Percentiles rank a stretch among this genome's conserved stretches.
Conservation (phyloP, 2,329 filamentous ascomycete genomes). For the Mycosphaerella arachidis region DNA sequence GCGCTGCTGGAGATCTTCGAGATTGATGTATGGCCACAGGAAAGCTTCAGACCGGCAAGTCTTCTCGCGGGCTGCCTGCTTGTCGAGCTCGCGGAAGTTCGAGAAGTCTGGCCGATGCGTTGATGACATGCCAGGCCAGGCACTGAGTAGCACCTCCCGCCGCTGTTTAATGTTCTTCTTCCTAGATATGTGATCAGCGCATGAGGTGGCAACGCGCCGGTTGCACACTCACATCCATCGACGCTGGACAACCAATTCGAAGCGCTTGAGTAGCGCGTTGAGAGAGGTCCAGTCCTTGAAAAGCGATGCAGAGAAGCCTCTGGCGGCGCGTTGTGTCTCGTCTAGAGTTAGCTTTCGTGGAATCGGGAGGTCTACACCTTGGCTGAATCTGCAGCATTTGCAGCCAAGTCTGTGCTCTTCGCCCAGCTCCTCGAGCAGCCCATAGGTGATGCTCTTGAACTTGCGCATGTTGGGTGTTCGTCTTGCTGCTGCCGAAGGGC, state of each 20-base stretch:
- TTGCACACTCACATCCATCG: constrained; percentile 41
- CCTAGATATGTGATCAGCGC: constrained; percentile 5
- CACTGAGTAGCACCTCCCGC: constrained; percentile 43
- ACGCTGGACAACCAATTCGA: constrained; percentile 50
- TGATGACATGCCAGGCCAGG: constrained; percentile 49
- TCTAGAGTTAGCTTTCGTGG: constrained; percentile 15
- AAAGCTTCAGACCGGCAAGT: constrained; percentile 33
- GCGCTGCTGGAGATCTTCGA: constrained; percentile 49
- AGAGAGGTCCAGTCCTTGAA: constrained; percentile 37
- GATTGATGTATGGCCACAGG: constrained; percentile 54
- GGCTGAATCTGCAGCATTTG: constrained; percentile 22
- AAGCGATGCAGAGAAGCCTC: constrained; percentile 28
- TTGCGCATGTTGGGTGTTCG: constrained; percentile 12
- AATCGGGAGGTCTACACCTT: constrained; percentile 22
- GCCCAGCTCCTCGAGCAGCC: constrained; percentile 17
- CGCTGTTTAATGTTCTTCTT: constrained; percentile 50
- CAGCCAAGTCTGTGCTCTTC: constrained; percentile 18
- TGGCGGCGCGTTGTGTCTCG: constrained; percentile 23
- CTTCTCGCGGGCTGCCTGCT: constrained; percentile 16
- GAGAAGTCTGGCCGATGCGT: constrained; percentile 52
- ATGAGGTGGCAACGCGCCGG: too few species aligned
- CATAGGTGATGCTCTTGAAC: constrained; percentile 21
- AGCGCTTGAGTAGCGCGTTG: constrained; percentile 44
- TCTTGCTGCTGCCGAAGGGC: not conserved
- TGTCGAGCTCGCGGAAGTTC: constrained; percentile 25